Evolutionary conservation across 495 filamentous ascomycete species (phyloP).

Genomic region (Podospora didyma): DNA sequence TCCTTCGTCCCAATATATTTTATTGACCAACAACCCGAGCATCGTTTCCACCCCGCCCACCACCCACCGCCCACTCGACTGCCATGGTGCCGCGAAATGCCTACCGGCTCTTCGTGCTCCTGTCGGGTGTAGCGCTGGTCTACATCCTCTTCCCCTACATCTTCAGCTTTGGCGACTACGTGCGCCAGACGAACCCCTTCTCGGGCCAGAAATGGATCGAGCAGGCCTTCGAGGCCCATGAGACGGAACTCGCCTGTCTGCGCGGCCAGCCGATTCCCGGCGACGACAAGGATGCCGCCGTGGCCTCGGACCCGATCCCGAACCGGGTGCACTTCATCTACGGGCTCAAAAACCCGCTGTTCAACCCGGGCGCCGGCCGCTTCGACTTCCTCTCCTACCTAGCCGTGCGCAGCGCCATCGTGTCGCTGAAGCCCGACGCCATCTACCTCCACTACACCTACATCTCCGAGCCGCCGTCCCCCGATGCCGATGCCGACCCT

Average conservation of each 20-base stretch:
- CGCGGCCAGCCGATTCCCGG: conserved; percentile 23
- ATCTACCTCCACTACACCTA: conserved; percentile 44
- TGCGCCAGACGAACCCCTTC: conserved; percentile 38
- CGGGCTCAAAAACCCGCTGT: conserved; percentile 36
- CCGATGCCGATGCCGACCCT: conserved; percentile 32
- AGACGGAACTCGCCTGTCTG: conserved; percentile 36
- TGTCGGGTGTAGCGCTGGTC: conserved; percentile 22
- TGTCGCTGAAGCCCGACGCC: conserved; percentile 38
- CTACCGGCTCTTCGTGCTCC: conserved; percentile 17
- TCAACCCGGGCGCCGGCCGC: conserved; percentile 30
- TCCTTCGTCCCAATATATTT: too few relatives aligned
- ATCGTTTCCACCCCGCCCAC: too few relatives aligned
- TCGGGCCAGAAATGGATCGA: conserved; percentile 38
- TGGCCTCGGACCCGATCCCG: conserved; percentile 35
- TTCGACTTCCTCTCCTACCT: conserved; percentile 46
- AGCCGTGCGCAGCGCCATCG: conserved; percentile 38
- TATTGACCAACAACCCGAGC: too few relatives aligned
- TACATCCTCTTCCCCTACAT: conserved; percentile 25
- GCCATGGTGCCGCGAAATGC: conserved; percentile 13
- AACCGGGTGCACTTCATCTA: conserved; percentile 47
- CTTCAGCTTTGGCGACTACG: conserved; percentile 30
- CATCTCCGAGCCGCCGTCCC: conserved; percentile 35
- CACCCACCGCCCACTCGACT: too few relatives aligned
- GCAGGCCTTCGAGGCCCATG: conserved; percentile 32
- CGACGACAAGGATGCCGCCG: conserved; percentile 3